These are phyloP conservation scores for Pestalotiopsis sp. DNA, from an alignment of 2,329 filamentous ascomycete species.

Conservation along the genomic window DNA sequence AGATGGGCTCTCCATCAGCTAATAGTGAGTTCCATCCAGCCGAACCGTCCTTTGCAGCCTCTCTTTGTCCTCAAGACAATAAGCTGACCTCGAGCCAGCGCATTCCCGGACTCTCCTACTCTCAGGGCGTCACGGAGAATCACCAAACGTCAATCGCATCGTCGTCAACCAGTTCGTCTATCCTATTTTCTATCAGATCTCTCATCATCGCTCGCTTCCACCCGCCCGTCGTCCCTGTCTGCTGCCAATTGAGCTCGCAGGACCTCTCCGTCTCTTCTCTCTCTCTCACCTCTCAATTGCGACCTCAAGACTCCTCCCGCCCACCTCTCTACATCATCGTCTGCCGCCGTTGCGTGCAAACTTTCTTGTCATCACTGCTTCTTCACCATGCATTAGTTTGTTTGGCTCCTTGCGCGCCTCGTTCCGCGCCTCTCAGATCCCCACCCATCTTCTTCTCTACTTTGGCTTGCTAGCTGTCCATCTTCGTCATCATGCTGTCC, in stretches of 20 bases:
- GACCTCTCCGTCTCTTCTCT: background rate
- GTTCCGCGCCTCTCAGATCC: conserved; percentile 27
- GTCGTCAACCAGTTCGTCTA: conserved; percentile 31
- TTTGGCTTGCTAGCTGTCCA: conserved; percentile 24
- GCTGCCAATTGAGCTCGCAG: conserved; percentile 13
- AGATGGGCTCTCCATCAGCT: background rate
- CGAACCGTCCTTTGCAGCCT: background rate
- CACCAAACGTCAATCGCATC: conserved; percentile 4
- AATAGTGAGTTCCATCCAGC: background rate
- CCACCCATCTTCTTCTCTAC: conserved; percentile 23
- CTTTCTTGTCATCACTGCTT: conserved; percentile 21
- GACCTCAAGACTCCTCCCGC: conserved; percentile 4
- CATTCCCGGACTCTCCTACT: conserved; percentile 10
- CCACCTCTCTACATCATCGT: conserved; percentile 11
- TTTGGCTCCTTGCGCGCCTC: conserved; percentile 25
- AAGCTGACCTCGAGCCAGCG: conserved; percentile 9
- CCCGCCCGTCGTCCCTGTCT: conserved; percentile 15
- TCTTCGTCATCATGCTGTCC: background rate
- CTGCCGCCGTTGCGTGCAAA: conserved; percentile 17
- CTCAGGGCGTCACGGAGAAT: conserved; percentile 14
- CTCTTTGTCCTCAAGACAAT: conserved; percentile 7
- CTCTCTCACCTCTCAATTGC: background rate
- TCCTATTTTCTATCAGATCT: conserved; percentile 22
- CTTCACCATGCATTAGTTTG: conserved; percentile 27
- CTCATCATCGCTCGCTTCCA: conserved; percentile 20